These are phyloP conservation scores for Hemileccinum rubropunctum DNA, from an alignment of 768 basidiomycete species.

Conservation along the genomic window DNA sequence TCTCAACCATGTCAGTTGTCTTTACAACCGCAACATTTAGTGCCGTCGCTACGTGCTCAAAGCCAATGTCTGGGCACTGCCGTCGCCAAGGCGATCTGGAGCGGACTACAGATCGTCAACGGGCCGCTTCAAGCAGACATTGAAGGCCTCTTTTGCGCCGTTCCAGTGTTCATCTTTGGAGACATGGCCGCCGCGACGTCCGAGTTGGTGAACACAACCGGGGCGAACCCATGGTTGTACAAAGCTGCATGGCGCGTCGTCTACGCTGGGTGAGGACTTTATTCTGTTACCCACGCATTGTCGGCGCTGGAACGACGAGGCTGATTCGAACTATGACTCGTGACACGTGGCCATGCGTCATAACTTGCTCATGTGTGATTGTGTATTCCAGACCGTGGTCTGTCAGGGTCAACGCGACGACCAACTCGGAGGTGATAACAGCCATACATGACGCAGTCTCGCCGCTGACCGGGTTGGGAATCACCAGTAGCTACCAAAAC, in stretches of 20 bases:
- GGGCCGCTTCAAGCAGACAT: neutral
- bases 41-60: too few relatives aligned
- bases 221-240: slow-evolving; percentile 19
- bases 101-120: slow-evolving; percentile 14
- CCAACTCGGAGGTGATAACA: neutral
- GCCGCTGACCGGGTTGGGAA: slow-evolving; percentile 14
- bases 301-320: neutral
- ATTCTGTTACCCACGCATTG: neutral
- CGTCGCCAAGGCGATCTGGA: slow-evolving; percentile 19
- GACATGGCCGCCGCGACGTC: slow-evolving; percentile 8
- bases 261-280: slow-evolving; percentile 9
- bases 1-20: too few relatives aligned
- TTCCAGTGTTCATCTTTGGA: neutral
- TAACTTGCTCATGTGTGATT: neutral
- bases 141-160: neutral
- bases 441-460: slow-evolving; percentile 8
- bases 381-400: slow-evolving; percentile 13
- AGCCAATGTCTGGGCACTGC: too few relatives aligned
- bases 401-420: neutral
- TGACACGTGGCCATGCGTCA: too few relatives aligned
- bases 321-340: too few relatives aligned
- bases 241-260: slow-evolving; percentile 12
- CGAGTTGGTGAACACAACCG: slow-evolving; percentile 4
- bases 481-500: slow-evolving; percentile 23
- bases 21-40: too few relatives aligned